Conservation (phyloP, 805 yeast species). For the Pichia phayaonensis region DNA sequence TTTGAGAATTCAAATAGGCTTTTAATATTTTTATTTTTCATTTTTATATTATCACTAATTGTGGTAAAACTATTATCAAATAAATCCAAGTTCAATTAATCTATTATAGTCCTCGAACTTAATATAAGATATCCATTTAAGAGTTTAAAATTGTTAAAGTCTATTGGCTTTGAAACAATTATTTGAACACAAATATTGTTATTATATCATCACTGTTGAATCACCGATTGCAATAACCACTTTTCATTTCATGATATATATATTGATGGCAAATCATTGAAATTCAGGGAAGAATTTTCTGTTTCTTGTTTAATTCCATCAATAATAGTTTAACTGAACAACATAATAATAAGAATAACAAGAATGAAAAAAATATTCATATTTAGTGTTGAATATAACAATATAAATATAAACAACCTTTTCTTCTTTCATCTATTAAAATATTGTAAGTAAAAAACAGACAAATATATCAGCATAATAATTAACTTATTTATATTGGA, state of each 20-base stretch:
- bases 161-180: neutral
- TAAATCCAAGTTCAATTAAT: slow-evolving; percentile 28
- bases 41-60: slow-evolving; percentile 58
- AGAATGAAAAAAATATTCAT: neutral
- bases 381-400: neutral
- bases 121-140: neutral
- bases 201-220: neutral
- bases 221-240: too few relatives aligned
- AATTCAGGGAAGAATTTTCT: neutral
- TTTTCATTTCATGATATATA: neutral
- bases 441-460: neutral
- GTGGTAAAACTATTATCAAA: slow-evolving; percentile 64
- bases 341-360: neutral
- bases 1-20: slow-evolving; percentile 89
- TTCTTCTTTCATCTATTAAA: neutral
- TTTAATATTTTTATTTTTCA: slow-evolving; percentile 39
- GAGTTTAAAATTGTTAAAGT: neutral
- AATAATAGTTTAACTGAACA: neutral
- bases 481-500: neutral
- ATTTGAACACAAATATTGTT: neutral
- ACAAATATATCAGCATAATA: neutral
- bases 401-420: neutral
- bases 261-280: neutral
- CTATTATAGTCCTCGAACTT: neutral
- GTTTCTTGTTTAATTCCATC: neutral